phyloP scores from a whole-genome alignment of 805 yeast genomes.

The Hanseniaspora lachancei region DNA sequence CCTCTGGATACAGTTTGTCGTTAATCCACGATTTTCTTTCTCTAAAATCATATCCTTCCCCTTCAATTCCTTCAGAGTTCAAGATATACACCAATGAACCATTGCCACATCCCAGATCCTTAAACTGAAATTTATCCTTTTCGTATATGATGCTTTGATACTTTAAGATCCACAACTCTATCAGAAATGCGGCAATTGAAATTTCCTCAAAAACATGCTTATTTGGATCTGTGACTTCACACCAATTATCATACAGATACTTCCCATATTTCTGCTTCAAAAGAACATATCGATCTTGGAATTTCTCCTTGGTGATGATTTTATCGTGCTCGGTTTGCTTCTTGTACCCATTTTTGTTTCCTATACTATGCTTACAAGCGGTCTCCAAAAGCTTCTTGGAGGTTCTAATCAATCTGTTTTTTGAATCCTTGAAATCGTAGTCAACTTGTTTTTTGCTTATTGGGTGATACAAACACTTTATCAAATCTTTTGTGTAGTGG shows the following conservation, averaged over 20 bases:
- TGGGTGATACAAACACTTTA: constrained; percentile 69
- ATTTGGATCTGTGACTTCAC: constrained; percentile 86
- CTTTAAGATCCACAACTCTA: constrained; percentile 60
- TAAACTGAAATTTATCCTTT: constrained; percentile 43
- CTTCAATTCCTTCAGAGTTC: constrained; percentile 63
- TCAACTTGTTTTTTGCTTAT: constrained; percentile 28
- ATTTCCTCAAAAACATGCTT: constrained; percentile 94
- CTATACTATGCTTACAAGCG: constrained; percentile 68
- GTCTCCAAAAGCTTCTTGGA: constrained; percentile 71
- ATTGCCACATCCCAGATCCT: constrained; percentile 92
- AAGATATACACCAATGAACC: constrained; percentile 72
- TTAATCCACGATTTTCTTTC: constrained; percentile 71
- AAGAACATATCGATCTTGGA: constrained; percentile 68
- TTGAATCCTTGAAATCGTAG: constrained; percentile 22
- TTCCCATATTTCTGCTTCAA: constrained; percentile 75
- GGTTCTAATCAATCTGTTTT: constrained; percentile 62
- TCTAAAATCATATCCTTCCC: constrained; percentile 82
- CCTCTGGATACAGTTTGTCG: constrained; percentile 42
- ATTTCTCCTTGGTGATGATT: constrained; percentile 67
- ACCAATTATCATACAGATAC: constrained; percentile 66
- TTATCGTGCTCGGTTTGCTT: constrained; percentile 81
- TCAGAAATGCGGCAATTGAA: constrained; percentile 86
- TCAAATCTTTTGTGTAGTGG: constrained; percentile 32
- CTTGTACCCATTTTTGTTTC: constrained; percentile 71
- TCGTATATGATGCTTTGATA: constrained; percentile 13